A percentile compares a stretch with the other conserved stretches of the same genome.
These are phyloP conservation scores for Coemansia sp. DNA, from an alignment of 192 early-diverging fungal species.

Conservation along the genomic window DNA sequence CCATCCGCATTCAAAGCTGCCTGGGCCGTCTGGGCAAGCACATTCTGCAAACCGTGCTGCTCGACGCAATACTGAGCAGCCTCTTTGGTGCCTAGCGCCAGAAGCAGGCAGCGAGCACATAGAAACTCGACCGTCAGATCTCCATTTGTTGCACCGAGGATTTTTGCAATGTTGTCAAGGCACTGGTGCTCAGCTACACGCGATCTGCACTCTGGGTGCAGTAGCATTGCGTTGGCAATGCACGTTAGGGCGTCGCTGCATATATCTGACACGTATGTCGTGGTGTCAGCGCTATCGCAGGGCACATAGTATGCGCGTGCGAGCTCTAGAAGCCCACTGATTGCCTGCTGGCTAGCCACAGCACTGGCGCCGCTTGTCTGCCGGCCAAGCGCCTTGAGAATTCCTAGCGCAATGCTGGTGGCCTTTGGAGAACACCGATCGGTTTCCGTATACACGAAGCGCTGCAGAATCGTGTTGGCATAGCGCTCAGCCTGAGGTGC, in stretches of 20 bases:
- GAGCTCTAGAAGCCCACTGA: slow-evolving; percentile 17
- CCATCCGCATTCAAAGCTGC: background rate
- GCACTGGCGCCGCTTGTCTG: slow-evolving; percentile 9
- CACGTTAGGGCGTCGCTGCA: slow-evolving; percentile 45
- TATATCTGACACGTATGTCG: background rate
- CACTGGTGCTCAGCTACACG: slow-evolving; percentile 9
- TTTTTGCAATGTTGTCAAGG: slow-evolving; percentile 2
- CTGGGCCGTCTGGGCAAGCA: slow-evolving; percentile 7
- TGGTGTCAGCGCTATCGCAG: background rate
- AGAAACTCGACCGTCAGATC: slow-evolving; percentile 17
- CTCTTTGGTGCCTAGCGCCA: slow-evolving; percentile 12
- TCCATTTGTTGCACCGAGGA: background rate
- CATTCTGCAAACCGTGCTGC: slow-evolving; percentile 11
- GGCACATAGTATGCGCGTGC: background rate
- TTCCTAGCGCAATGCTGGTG: slow-evolving; percentile 19
- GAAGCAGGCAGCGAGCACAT: slow-evolving; percentile 32
- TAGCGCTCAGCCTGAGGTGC: background rate
- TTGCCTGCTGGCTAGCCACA: slow-evolving; percentile 12
- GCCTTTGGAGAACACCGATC: slow-evolving; percentile 24
- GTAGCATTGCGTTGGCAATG: slow-evolving; percentile 44
- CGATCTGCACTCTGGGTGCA: slow-evolving; percentile 15
- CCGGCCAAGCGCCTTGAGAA: slow-evolving; percentile 34
- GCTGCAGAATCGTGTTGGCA: slow-evolving; percentile 9
- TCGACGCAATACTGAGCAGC: slow-evolving; percentile 14
- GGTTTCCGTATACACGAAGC: slow-evolving; percentile 27